A percentile compares a stretch with the other conserved stretches of the same genome.
Evolutionary conservation across 1,284 basidiomycete genomes (phyloP).

Genomic region (Leucoagaricus sp.): DNA sequence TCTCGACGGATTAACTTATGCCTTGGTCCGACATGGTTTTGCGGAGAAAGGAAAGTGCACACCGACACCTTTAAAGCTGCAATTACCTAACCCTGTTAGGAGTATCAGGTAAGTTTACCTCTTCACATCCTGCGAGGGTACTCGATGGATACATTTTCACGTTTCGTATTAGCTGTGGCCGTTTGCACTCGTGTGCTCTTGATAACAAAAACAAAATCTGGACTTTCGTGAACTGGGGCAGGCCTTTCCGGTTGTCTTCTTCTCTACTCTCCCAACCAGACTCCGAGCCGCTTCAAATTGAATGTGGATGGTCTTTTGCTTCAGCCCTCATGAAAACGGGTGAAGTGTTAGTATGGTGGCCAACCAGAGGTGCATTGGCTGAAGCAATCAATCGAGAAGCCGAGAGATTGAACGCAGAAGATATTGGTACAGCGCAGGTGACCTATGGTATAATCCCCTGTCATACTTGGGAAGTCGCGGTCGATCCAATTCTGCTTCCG

Average conservation of each 20-base stretch:
- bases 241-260: constrained; percentile 65
- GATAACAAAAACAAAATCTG: constrained; percentile 62
- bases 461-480: constrained; percentile 53
- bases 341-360: constrained; percentile 78
- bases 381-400: constrained; percentile 40
- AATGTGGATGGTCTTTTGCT: constrained; percentile 82
- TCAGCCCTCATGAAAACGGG: constrained; percentile 70
- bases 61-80: constrained; percentile 52
- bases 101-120: constrained; percentile 54
- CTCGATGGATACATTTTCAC: not conserved
- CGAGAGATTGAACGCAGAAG: constrained; percentile 43
- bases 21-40: constrained; percentile 55
- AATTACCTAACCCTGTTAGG: constrained; percentile 56
- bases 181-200: constrained; percentile 69
- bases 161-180: constrained; percentile 60
- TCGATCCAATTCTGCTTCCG: constrained; percentile 59
- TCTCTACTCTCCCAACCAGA: constrained; percentile 48
- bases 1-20: constrained; percentile 50
- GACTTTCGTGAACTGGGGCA: constrained; percentile 74
- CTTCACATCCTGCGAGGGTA: constrained; percentile 6
- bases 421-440: constrained; percentile 38
- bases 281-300: constrained; percentile 64
- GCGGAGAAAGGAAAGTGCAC: constrained; percentile 53
- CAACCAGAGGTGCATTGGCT: constrained; percentile 48
- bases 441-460: constrained; percentile 55